Evolutionary conservation across 1,139 yeast species (phyloP), one percentile per base, ranked within the genome.

Genomic region (Sugiyamaella castrensis): DNA sequence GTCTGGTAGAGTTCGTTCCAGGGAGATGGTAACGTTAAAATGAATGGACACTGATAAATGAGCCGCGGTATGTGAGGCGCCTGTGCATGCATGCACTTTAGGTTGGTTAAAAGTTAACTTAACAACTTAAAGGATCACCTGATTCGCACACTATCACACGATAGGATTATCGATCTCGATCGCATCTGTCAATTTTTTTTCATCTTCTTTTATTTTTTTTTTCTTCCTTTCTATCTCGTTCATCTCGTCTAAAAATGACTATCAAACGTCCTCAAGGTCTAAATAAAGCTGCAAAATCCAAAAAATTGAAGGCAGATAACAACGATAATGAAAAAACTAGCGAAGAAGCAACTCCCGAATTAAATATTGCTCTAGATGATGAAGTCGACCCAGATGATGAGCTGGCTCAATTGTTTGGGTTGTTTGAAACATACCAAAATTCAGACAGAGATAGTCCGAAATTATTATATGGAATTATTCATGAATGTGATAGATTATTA

Each of bases 401-500:
- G 57, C 61, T 87, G 12, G 81, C 81, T 1, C 96, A 89, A 65
- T 68, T 89, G 49, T 70, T 69, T 54, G 94, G 86, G 4, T 72
- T 88, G 40, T 89, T 72, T 40, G 56, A 64, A 4, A 74, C 84
- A 2, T 81, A 78, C 56, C 50, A 55, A 19, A 45, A 79, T 77
- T 56, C 88, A 77, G 64, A 70, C 76, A 46, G 50, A 54, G 78
- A 52, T 9, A 50, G 49, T 28, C 64, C 60, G 7, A 59, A 59
- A 19, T 50, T 88, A 36, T 70, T 89, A 46, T 86, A 89, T 60
- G 98, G 97, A 28, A 77, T 92, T 4, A 79, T 92, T 16, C 96
- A 92, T 61, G 98, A 92, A 66, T 86, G 96, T 68, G 97, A 91
- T 62, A 71, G 95, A 41, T 65, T 88, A 37, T 72, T 88, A 57